Evolutionary conservation across 352 stramenopile species (phyloP).

Genomic region (Pythium periplocum): DNA sequence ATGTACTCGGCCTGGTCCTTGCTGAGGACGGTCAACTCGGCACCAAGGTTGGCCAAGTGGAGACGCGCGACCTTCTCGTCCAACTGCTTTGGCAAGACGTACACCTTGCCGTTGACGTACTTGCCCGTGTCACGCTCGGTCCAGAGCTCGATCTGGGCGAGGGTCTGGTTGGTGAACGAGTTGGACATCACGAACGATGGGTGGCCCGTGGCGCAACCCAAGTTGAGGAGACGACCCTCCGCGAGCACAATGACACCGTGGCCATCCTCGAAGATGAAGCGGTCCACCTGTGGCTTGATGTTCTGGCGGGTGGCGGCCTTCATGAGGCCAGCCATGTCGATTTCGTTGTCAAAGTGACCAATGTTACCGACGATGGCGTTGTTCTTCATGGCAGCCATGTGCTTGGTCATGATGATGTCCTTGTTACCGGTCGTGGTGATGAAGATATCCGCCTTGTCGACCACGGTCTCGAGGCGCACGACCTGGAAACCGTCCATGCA

Average conservation of each 20-base stretch:
- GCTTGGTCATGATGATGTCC: constrained; percentile 95
- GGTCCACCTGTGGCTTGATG: constrained; percentile 99
- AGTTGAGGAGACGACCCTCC: constrained; percentile 97
- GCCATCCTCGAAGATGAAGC: constrained; percentile 95
- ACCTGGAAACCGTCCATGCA: constrained; percentile 98
- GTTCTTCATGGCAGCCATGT: constrained; percentile 99
- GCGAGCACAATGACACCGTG: constrained; percentile 97
- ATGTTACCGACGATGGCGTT: constrained; percentile 99
- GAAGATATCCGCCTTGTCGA: constrained; percentile 94
- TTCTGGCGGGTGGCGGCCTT: constrained; percentile 90
- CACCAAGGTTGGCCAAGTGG: constrained; percentile 94
- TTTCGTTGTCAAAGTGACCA: constrained; percentile 99
- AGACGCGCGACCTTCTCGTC: constrained; percentile 98
- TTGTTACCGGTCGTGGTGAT: constrained; percentile 99
- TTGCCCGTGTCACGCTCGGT: constrained; percentile 93
- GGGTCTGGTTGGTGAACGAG: constrained; percentile 99
- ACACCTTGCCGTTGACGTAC: constrained; percentile 96
- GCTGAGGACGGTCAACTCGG: constrained; percentile 93
- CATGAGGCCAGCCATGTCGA: constrained; percentile 96
- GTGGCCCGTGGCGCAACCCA: constrained; percentile 98
- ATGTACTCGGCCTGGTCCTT: constrained; percentile 98
- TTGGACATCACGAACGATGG: constrained; percentile 99
- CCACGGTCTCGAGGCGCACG: constrained; percentile 89
- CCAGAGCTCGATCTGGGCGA: constrained; percentile 99
- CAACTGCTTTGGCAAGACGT: constrained; percentile 97